phyloP scores from a whole-genome alignment of 1,284 basidiomycete genomes.

The Ganoderma lingzhi region DNA sequence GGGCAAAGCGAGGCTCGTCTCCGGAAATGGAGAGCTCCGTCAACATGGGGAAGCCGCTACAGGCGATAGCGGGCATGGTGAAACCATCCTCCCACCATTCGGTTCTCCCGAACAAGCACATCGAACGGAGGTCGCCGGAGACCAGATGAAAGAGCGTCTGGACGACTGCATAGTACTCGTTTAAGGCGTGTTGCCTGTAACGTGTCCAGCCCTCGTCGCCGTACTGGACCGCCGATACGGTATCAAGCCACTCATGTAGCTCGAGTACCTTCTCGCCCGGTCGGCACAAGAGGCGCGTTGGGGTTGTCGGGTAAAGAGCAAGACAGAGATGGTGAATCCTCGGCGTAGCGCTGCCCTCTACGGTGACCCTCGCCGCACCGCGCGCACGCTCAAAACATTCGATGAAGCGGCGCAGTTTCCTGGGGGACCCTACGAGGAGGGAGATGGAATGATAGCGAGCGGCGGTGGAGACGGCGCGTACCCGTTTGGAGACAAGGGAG shows the following conservation, averaged over 20 bases:
- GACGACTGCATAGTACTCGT: neutral
- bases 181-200: neutral
- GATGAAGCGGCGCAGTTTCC: constrained; percentile 5
- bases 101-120: constrained; percentile 8
- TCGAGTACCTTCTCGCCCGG: neutral
- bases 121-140: constrained; percentile 1
- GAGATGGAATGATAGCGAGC: constrained; percentile 18
- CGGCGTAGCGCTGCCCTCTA: neutral
- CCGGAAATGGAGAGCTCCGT: constrained; percentile 7
- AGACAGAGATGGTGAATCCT: constrained; percentile 21
- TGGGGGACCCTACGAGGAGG: constrained; percentile 11
- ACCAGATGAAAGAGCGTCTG: neutral
- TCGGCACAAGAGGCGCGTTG: neutral
- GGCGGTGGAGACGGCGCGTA: constrained; percentile 8
- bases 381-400: constrained; percentile 1
- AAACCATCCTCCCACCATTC: neutral
- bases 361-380: neutral
- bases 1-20: constrained; percentile 7
- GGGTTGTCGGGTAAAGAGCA: neutral
- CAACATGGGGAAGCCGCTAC: constrained; percentile 5
- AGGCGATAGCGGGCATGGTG: neutral
- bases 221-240: neutral
- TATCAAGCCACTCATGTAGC: neutral
- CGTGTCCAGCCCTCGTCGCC: neutral
- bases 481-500: constrained; percentile 12